Percentiles rank a stretch among this genome's conserved stretches.
Conservation (phyloP, 2,329 filamentous ascomycete genomes). For the Calonectria henricotiae region DNA sequence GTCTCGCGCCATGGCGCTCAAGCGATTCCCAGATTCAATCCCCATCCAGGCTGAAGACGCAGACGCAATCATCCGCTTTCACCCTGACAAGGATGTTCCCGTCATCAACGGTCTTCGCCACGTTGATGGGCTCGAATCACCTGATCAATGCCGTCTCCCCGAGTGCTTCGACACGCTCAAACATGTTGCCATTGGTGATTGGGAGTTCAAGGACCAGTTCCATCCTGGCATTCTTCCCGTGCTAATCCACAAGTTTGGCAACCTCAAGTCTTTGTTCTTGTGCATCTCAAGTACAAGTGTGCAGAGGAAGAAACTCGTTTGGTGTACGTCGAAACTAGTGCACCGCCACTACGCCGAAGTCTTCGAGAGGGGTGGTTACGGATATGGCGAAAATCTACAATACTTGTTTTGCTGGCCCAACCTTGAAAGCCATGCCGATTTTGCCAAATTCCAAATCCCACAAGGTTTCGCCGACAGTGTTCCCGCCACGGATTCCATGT, state of each 20-base stretch:
- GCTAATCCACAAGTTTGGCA: constrained; percentile 43
- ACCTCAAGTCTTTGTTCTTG: constrained; percentile 53
- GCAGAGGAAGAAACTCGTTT: constrained; percentile 46
- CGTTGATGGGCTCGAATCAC: background rate
- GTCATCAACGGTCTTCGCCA: constrained; percentile 44
- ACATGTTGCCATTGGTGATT: constrained; percentile 51
- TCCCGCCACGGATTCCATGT: constrained; percentile 8
- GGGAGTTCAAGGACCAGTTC: constrained; percentile 20
- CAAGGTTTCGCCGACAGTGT: constrained; percentile 32
- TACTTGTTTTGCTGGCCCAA: constrained; percentile 58
- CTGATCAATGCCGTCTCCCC: constrained; percentile 44
- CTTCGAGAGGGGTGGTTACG: constrained; percentile 46
- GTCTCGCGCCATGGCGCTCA: constrained; percentile 56
- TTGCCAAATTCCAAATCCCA: constrained; percentile 51
- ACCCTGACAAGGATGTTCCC: constrained; percentile 55
- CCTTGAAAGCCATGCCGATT: constrained; percentile 51
- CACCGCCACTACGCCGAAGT: constrained; percentile 53
- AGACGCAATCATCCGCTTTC: constrained; percentile 53
- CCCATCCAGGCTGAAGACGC: constrained; percentile 49
- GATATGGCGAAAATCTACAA: constrained; percentile 49
- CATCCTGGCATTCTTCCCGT: constrained; percentile 13
- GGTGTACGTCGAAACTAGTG: constrained; percentile 55
- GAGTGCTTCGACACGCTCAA: constrained; percentile 54
- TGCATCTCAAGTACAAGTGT: constrained; percentile 25
- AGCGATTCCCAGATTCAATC: constrained; percentile 56